phyloP scores from a whole-genome alignment of 768 basidiomycete species.

The Rubroboletus pulcherrimus region DNA sequence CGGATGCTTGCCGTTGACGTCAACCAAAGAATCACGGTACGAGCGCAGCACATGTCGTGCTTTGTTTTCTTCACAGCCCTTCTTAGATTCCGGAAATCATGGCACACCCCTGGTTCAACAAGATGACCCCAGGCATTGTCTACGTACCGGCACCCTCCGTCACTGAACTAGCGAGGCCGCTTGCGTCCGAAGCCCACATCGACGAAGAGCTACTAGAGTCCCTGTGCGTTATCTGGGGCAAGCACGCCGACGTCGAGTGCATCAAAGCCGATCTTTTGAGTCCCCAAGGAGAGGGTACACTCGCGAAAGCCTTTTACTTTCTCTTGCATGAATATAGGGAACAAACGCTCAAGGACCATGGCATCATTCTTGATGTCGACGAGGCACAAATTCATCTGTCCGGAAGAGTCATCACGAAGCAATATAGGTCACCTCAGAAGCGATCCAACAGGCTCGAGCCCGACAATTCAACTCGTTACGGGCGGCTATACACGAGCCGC shows the following conservation, averaged over 20 bases:
- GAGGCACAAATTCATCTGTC: slow-evolving; percentile 11
- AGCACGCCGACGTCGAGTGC: slow-evolving; percentile 54
- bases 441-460: slow-evolving; percentile 20
- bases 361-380: slow-evolving; percentile 39
- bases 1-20: slow-evolving; percentile 91
- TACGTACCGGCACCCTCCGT: slow-evolving; percentile 57
- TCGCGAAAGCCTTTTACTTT: slow-evolving; percentile 89
- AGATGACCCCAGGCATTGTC: slow-evolving; percentile 46
- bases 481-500: slow-evolving; percentile 22
- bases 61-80: slow-evolving; percentile 2
- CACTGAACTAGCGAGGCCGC: slow-evolving; percentile 64
- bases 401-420: slow-evolving; percentile 36
- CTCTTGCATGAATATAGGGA: slow-evolving; percentile 75
- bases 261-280: slow-evolving; percentile 68
- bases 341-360: slow-evolving; percentile 52
- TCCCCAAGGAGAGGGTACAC: slow-evolving; percentile 62
- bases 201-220: slow-evolving; percentile 77
- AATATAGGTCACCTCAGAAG: slow-evolving; percentile 40
- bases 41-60: slow-evolving; percentile 17
- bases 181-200: slow-evolving; percentile 64
- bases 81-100: slow-evolving; percentile 82
- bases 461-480: slow-evolving; percentile 8
- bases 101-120: slow-evolving; percentile 76
- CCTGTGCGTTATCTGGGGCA: slow-evolving; percentile 80
- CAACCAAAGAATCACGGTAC: slow-evolving; percentile 71